phyloP scores from a whole-genome alignment of 2,329 filamentous ascomycete genomes.

The Coleophoma cylindrospora region DNA sequence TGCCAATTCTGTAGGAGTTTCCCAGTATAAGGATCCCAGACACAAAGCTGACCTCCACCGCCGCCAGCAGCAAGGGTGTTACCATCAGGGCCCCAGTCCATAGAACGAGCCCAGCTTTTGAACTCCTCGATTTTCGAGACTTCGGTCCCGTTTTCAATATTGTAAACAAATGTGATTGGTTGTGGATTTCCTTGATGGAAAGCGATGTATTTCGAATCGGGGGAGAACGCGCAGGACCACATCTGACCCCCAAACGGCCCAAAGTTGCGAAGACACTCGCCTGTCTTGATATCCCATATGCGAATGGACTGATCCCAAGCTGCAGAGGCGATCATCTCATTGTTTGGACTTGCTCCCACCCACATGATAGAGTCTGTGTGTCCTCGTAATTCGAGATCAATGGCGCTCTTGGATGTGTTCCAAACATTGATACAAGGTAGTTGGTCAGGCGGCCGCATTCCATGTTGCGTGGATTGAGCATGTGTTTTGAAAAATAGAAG shows the following conservation, averaged over 20 bases:
- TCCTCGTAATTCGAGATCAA: not conserved
- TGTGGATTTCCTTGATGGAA: not conserved
- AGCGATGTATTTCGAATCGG: not conserved
- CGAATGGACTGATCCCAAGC: conserved; percentile 1
- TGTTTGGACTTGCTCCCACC: not conserved
- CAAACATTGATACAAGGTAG: not conserved
- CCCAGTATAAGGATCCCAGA: not conserved
- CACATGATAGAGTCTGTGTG: conserved; percentile 2
- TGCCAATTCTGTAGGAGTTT: not conserved
- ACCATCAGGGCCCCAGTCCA: not conserved
- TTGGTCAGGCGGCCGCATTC: not conserved
- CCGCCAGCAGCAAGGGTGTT: not conserved
- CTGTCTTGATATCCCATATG: not conserved
- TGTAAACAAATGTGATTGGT: not conserved
- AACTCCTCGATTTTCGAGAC: not conserved
- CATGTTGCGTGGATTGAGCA: not conserved
- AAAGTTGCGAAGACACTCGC: not conserved
- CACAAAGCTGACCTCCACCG: not conserved
- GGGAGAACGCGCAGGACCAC: not conserved
- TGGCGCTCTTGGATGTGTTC: not conserved
- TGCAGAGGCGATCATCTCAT: not conserved
- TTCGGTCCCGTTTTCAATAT: not conserved
- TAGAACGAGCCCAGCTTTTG: not conserved
- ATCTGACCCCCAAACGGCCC: not conserved
- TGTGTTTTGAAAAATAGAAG: not conserved